These are phyloP conservation scores for Emergomyces orientalis DNA, from an alignment of 2,329 filamentous ascomycete genomes.

Conservation along the genomic window DNA sequence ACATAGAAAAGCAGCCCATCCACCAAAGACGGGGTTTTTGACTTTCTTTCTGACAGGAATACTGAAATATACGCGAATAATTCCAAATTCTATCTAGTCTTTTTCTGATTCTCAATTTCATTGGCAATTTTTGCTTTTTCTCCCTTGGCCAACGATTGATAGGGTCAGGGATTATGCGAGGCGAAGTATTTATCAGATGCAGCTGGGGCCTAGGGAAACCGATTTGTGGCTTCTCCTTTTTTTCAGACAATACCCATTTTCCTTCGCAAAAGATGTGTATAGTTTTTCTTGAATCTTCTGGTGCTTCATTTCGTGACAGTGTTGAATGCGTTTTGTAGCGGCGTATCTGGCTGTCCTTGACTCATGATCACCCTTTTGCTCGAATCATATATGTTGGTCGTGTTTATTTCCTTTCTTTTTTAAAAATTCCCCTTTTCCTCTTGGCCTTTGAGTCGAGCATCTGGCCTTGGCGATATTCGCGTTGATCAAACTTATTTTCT, in stretches of 20 bases:
- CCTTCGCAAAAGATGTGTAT: not conserved
- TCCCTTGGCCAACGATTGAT: not conserved
- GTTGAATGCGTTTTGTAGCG: not conserved
- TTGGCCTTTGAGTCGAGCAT: too few species aligned
- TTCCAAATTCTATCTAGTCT: not conserved
- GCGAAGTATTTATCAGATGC: not conserved
- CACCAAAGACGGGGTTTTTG: not conserved
- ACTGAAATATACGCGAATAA: not conserved
- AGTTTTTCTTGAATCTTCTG: not conserved
- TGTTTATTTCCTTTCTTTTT: not conserved
- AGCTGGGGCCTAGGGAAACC: too few species aligned
- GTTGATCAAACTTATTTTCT: too few species aligned
- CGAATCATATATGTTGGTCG: not conserved
- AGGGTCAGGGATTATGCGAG: not conserved
- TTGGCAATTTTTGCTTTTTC: not conserved
- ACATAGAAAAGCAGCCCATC: not conserved
- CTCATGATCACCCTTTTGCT: not conserved
- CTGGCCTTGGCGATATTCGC: too few species aligned
- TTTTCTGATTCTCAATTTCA: not conserved
- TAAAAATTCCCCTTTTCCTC: not conserved
- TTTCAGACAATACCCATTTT: too few species aligned
- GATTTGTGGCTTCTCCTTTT: too few species aligned
- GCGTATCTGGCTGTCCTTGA: not conserved
- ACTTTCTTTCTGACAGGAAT: not conserved
- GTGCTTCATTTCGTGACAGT: not conserved